Percentiles rank a stretch among this genome's conserved stretches.
These are phyloP conservation scores for Clonostachys rosea DNA, from an alignment of 2,329 filamentous ascomycete species.

Conservation along the genomic window DNA sequence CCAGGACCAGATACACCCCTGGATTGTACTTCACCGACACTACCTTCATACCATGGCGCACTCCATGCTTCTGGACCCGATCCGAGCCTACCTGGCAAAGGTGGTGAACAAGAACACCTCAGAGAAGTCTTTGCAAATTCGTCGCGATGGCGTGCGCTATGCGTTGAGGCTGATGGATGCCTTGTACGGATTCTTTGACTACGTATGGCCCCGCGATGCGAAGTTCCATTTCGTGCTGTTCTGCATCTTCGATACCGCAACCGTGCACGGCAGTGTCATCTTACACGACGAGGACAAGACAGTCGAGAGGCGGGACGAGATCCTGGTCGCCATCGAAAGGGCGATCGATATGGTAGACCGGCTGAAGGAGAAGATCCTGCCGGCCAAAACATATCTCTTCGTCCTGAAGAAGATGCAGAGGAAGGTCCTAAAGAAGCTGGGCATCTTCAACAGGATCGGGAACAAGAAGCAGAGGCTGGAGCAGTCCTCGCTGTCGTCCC, in stretches of 20 bases:
- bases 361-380: slow-evolving; percentile 9
- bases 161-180: slow-evolving; percentile 34
- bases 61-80: slow-evolving; percentile 36
- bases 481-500: too few species aligned
- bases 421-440: not conserved
- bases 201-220: slow-evolving; percentile 36
- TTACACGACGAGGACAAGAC: slow-evolving; percentile 38
- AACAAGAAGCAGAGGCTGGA: not conserved
- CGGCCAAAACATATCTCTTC: not conserved
- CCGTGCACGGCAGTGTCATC: slow-evolving; percentile 43
- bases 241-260: slow-evolving; percentile 44
- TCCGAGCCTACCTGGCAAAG: slow-evolving; percentile 39
- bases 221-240: slow-evolving; percentile 46
- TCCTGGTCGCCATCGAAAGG: slow-evolving; percentile 29
- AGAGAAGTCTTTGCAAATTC: slow-evolving; percentile 26
- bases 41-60: slow-evolving; percentile 37
- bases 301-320: slow-evolving; percentile 31
- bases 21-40: slow-evolving; percentile 38
- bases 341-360: slow-evolving; percentile 25
- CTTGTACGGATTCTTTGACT: slow-evolving; percentile 33
- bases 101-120: slow-evolving; percentile 16
- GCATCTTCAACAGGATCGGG: not conserved
- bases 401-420: not conserved
- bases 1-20: slow-evolving; percentile 28
- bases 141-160: slow-evolving; percentile 34